Base-by-base conservation (phyloP, 2,329 filamentous ascomycete species). In the Sclerotinia spermophila region DNA sequence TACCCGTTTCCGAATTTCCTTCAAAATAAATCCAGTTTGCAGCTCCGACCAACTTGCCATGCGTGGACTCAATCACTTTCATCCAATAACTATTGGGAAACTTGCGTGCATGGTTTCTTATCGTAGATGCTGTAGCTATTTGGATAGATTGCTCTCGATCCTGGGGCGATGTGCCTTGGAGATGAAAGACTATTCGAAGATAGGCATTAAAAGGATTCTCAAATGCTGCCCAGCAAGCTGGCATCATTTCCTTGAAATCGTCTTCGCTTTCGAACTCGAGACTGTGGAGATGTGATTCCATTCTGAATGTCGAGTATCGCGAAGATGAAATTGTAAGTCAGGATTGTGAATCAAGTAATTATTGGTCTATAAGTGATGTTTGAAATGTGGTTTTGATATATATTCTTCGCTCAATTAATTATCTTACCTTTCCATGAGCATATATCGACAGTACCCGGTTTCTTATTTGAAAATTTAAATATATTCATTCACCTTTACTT, bases 71-170 rank as follows among this genome's bases (percentile, higher is more conserved):
- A 11, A 19, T 56, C 2, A 58, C 51, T 27, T 67, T 55, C 33
- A 67, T 67, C 64, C 64, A 67, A 58, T 35, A n/a, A n/a, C 51
- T 67, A 40, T 48, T 33, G 35, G 64, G 48, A 58, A 19, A 24
- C 6, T 4, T 24, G 19, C 24, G 21, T 15, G 55, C 33, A 38
- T 58, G 55, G 30, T 58, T 19, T 24, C 10, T 58, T 21, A 58
- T 2, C 4, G 30, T 30, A 15, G 30, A 33, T 35, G 21, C 8
- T 13, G 30, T 58, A 21, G 55, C 55, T 58, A 24, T n/a, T 19
- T 58, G 30, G 4, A 58, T 35, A 58, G 55, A 58, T 35, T 30
- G 30, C 30, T 58, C 55, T 58, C 55, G 19, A 35, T 58, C 55
- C 30, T 58, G 33, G 1, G 55, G 30, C 8, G 55, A 58, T 30